Base-by-base conservation (phyloP, 441 rosid genomes). In the Jatropha podagrica region DNA sequence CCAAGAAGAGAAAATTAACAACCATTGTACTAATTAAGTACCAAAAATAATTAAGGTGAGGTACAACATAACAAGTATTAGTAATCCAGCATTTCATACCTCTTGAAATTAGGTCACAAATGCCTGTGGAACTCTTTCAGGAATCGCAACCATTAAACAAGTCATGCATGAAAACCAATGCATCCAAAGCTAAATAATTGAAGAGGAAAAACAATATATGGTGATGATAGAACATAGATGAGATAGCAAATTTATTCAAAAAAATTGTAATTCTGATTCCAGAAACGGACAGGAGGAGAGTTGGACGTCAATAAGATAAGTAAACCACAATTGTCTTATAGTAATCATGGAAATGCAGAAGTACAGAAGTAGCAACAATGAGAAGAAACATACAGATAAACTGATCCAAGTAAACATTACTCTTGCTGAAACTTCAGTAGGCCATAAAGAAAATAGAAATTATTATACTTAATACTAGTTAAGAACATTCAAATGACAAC, bases 51-150 rank as follows among this genome's bases (percentile, higher is more conserved):
- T 3, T 49, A 38, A 49, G 20, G 17, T 2, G 40, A 73, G 44
- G 38, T 27, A 59, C 52, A 71, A 41, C 68, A 44, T 23, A 61
- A 41, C 68, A 60, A 17, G 54, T 63, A 65, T 41, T 15, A 26
- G 6, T 26, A 68, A 74, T 71, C 78, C 69, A 74, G 65, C 70
- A 82, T 38, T 74, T 75, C 78, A 71, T 81, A 78, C 71, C 78
- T 80, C 73, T 59, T 42, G 64, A 77, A 67, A 68, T 26, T 42
- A 59, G 77, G 71, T 65, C 74, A 74, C 48, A 68, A 14, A 67
- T 55, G 72, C 67, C 76, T 76, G 71, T 64, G 59, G 71, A 79
- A 74, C 77, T 77, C 71, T 71, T 74, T 52, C 4, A 62, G 71
- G 32, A 68, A 65, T 63, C 69, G 32, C 20, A 73, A 65, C 62